Evolutionary conservation across 2,329 filamentous ascomycete genomes (phyloP).

Genomic region (Penicillium sumatraense): DNA sequence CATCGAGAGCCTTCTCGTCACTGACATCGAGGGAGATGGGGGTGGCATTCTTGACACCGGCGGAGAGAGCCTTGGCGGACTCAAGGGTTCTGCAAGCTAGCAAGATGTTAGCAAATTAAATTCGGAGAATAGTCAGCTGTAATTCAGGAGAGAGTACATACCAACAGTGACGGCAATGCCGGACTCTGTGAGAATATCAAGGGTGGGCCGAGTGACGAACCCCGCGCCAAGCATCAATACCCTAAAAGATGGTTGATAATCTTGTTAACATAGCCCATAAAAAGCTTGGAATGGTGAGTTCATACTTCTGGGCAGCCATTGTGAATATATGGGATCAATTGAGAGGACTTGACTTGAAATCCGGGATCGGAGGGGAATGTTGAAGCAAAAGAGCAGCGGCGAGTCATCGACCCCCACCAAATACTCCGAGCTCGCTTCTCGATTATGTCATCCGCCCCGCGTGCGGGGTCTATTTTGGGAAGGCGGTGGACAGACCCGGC

Average conservation of each 20-base stretch:
- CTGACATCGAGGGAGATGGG: constrained; percentile 85
- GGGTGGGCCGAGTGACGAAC: constrained; percentile 6
- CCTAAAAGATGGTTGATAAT: no score
- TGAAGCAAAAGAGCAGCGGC: constrained; percentile 3
- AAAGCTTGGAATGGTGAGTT: not conserved
- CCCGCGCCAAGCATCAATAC: constrained; percentile 2
- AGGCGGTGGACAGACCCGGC: not conserved
- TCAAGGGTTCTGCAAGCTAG: constrained; percentile 81
- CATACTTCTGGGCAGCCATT: constrained; percentile 2
- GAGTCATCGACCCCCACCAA: constrained; percentile 6
- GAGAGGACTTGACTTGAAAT: not conserved
- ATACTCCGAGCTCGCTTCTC: constrained; percentile 5
- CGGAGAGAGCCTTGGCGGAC: constrained; percentile 74
- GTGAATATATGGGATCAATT: not conserved
- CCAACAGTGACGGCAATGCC: constrained; percentile 7
- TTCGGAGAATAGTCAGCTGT: not conserved
- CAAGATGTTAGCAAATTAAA: not conserved
- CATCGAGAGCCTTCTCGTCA: constrained; percentile 76
- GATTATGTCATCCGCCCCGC: constrained; percentile 1
- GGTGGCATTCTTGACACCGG: constrained; percentile 71
- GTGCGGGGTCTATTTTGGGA: not conserved
- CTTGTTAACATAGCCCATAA: not conserved
- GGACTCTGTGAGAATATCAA: constrained; percentile 4
- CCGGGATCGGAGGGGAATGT: constrained; percentile 3
- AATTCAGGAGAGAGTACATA: not conserved